Evolutionary conservation across 768 basidiomycete genomes (phyloP).

Genomic region (Boletales sp.): DNA sequence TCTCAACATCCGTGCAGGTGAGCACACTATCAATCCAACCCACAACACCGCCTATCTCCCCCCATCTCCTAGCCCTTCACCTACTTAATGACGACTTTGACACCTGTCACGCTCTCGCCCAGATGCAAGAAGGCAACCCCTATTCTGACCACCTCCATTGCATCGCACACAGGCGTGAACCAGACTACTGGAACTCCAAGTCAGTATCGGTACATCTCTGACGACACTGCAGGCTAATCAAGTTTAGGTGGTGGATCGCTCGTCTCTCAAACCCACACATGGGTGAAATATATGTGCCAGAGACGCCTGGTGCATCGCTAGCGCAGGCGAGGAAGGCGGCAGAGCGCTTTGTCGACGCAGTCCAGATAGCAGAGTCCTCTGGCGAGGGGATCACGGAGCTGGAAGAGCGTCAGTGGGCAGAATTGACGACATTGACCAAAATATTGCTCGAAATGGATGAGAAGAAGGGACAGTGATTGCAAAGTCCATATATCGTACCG

Average conservation of each 20-base stretch:
- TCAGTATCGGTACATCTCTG: too few relatives aligned
- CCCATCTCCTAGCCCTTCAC: too few relatives aligned
- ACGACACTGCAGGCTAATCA: constrained; percentile 2
- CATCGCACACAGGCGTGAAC: constrained; percentile 23
- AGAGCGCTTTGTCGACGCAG: constrained; percentile 9
- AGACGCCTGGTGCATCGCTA: constrained; percentile 1
- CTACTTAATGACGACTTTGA: too few relatives aligned
- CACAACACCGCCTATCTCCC: too few relatives aligned
- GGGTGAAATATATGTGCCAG: constrained; percentile 13
- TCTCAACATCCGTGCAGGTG: constrained; percentile 6
- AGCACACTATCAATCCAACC: too few relatives aligned
- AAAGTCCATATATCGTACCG: too few relatives aligned
- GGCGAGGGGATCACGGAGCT: constrained; percentile 10
- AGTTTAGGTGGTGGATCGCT: constrained; percentile 4
- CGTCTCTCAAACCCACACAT: constrained; percentile 17
- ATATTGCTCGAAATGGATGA: constrained; percentile 11
- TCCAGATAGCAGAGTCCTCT: constrained; percentile 10
- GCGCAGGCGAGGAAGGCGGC: constrained; percentile 7
- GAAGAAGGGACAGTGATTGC: neutral
- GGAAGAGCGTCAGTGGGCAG: constrained; percentile 18
- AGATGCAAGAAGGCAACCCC: constrained; percentile 13
- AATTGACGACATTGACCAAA: constrained; percentile 15
- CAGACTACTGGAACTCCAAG: constrained; percentile 4
- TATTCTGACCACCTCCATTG: constrained; percentile 22
- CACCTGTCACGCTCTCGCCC: neutral